Percentiles rank a stretch among this genome's conserved stretches.
Evolutionary conservation across 164 flowering plant genomes (phyloP).

Genomic region (Kingdonia uniflora): DNA sequence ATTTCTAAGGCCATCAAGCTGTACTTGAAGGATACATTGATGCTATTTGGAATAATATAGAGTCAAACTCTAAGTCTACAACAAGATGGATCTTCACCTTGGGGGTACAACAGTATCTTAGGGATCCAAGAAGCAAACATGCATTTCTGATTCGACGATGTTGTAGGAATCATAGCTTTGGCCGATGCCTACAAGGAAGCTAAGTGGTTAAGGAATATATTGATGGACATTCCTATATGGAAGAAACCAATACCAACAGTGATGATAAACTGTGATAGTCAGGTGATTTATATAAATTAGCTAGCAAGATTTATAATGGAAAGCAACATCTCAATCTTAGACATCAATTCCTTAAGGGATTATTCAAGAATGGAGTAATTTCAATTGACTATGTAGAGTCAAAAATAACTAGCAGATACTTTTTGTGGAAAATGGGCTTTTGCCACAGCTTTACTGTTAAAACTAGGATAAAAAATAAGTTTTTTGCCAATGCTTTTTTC

Average conservation of each 20-base stretch:
- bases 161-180: neutral
- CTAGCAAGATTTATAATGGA: too few relatives aligned
- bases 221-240: neutral
- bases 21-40: neutral
- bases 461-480: too few relatives aligned
- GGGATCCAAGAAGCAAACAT: neutral
- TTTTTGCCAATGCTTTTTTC: too few relatives aligned
- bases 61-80: conserved; percentile 1
- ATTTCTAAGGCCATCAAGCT: neutral
- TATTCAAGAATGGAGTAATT: conserved; percentile 1
- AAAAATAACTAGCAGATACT: neutral
- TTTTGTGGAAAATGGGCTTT: too few relatives aligned
- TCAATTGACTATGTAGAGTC: neutral
- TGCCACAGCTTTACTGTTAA: too few relatives aligned
- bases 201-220: neutral
- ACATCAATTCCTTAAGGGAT: neutral
- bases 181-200: neutral
- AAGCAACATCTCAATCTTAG: too few relatives aligned
- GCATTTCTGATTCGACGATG: neutral
- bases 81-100: neutral
- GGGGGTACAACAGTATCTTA: neutral
- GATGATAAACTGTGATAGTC: neutral
- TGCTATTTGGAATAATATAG: conserved; percentile 4
- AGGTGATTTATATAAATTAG: too few relatives aligned
- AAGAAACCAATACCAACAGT: neutral